Conservation (phyloP, 208 protist genomes). For the Hexamita inflata region DNA sequence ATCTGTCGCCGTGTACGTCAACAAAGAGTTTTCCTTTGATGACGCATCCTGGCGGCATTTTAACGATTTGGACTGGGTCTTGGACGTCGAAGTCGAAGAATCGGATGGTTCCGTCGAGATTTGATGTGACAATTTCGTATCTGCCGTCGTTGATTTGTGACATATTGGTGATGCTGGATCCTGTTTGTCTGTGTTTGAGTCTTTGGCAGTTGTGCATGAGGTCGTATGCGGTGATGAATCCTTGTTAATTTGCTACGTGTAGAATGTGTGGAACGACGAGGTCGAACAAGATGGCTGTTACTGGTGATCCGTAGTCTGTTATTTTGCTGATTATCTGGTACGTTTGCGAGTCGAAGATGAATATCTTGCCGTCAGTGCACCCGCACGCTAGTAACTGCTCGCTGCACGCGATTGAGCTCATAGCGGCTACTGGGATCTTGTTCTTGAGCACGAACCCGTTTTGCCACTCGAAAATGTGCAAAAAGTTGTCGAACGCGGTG, state of each 20-base stretch:
- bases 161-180: not conserved
- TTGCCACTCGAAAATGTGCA: not conserved
- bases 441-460: not conserved
- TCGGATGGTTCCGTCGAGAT: not conserved
- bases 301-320: not conserved
- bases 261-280: not conserved
- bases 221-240: no score
- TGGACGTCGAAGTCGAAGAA: not conserved
- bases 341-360: not conserved
- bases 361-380: not conserved
- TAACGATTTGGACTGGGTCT: not conserved
- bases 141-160: not conserved
- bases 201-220: no score
- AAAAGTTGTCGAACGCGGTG: not conserved
- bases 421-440: not conserved
- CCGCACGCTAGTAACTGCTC: not conserved
- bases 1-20: not conserved
- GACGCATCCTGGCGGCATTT: not conserved
- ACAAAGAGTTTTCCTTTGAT: not conserved
- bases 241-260: no score
- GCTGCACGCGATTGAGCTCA: not conserved
- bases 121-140: not conserved
- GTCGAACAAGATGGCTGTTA: not conserved
- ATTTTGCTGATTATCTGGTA: not conserved
- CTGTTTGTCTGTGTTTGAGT: no score